phyloP scores from a whole-genome alignment of 2,329 filamentous ascomycete species.

The Parastagonospora nodorum region DNA sequence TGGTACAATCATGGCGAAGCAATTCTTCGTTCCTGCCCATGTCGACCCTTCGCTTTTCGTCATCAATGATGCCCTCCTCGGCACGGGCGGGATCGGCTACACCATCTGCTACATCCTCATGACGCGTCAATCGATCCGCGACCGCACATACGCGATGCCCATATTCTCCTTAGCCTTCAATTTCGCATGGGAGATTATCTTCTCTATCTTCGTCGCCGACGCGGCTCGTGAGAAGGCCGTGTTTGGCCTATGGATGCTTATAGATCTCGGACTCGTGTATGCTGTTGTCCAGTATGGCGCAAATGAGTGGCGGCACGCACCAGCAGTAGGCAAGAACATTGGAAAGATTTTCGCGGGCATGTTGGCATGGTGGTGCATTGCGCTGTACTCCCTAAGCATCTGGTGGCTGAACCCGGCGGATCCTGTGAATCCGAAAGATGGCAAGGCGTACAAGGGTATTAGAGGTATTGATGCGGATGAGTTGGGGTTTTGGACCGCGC shows the following conservation, averaged over 20 bases:
- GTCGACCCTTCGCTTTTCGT: slow-evolving; percentile 15
- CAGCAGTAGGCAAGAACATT: slow-evolving; percentile 51
- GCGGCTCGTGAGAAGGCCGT: slow-evolving; percentile 50
- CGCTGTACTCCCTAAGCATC: slow-evolving; percentile 51
- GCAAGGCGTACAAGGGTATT: slow-evolving; percentile 35
- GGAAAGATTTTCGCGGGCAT: slow-evolving; percentile 44
- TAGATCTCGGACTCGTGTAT: slow-evolving; percentile 57
- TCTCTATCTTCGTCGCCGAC: slow-evolving; percentile 55
- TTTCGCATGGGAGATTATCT: slow-evolving; percentile 59
- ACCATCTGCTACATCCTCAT: slow-evolving; percentile 53
- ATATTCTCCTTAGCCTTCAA: slow-evolving; percentile 57
- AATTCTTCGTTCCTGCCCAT: slow-evolving; percentile 20
- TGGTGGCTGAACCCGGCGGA: slow-evolving; percentile 55
- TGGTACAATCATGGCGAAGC: neutral
- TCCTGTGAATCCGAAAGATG: slow-evolving; percentile 54
- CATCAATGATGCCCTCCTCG: slow-evolving; percentile 17
- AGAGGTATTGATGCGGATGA: slow-evolving; percentile 56
- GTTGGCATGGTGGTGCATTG: slow-evolving; percentile 46
- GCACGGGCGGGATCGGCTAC: slow-evolving; percentile 19
- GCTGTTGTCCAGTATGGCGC: slow-evolving; percentile 52
- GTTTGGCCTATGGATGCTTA: slow-evolving; percentile 56
- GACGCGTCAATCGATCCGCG: slow-evolving; percentile 52
- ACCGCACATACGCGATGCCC: slow-evolving; percentile 57
- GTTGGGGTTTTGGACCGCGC: slow-evolving; percentile 56
- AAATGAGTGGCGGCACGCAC: slow-evolving; percentile 51